phyloP scores from a whole-genome alignment of 2,329 filamentous ascomycete species.

The Trichoderma arundinaceum region DNA sequence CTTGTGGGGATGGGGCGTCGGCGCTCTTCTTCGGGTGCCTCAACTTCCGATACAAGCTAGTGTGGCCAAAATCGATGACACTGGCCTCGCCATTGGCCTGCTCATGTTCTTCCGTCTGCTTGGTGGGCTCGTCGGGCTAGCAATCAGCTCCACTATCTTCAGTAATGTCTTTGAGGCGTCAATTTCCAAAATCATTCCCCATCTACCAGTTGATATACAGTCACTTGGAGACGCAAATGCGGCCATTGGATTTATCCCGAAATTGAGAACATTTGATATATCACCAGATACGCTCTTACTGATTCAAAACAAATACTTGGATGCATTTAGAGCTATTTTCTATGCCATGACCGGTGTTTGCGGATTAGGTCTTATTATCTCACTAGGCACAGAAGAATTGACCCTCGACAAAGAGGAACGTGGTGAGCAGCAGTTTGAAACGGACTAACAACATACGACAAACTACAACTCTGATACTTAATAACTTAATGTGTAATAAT shows the following conservation, averaged over 20 bases:
- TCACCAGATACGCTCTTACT: not conserved
- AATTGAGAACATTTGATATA: conserved; percentile 8
- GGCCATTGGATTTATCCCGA: conserved; percentile 29
- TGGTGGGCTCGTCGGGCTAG: conserved; percentile 24
- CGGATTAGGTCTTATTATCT: conserved; percentile 8
- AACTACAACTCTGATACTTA: not conserved
- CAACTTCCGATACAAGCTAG: conserved; percentile 29
- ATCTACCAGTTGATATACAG: conserved; percentile 3
- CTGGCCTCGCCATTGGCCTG: conserved; percentile 14
- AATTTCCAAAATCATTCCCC: not conserved
- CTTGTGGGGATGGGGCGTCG: conserved; percentile 40
- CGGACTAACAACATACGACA: not conserved
- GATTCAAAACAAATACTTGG: conserved; percentile 9
- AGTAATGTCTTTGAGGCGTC: conserved; percentile 20
- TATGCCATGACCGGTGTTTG: conserved; percentile 25
- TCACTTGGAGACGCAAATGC: not conserved
- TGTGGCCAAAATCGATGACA: conserved; percentile 23
- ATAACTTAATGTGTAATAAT: not conserved
- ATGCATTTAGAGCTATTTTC: conserved; percentile 22
- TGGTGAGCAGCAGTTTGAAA: conserved; percentile 12
- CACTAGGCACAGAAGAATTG: conserved; percentile 10
- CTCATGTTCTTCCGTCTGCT: conserved; percentile 23
- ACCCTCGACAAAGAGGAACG: conserved; percentile 18
- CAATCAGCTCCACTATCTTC: conserved; percentile 30
- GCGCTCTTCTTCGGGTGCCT: conserved; percentile 30